phyloP scores from a whole-genome alignment of 192 early-diverging fungal species.

The Linnemannia elongata region DNA sequence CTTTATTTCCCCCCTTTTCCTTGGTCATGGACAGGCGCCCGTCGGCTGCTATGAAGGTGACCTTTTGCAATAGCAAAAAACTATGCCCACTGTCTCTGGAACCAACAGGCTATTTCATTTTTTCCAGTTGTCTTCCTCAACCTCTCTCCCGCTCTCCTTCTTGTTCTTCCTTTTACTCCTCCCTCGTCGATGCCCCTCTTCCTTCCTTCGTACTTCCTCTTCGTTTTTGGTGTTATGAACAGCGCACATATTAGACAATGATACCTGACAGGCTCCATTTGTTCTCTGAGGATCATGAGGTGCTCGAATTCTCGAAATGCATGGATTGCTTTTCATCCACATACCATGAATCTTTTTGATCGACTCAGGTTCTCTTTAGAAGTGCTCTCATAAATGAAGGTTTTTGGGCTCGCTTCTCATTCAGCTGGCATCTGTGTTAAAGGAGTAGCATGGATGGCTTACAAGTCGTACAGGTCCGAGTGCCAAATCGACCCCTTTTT shows the following conservation, averaged over 20 bases:
- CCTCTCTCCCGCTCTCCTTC: neutral
- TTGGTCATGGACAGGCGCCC: neutral
- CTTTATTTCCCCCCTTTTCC: neutral
- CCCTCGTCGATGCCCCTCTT: no score
- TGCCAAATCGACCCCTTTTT: neutral
- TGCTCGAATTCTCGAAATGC: neutral
- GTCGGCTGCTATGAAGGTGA: neutral
- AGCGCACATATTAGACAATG: no score
- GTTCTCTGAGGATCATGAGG: neutral
- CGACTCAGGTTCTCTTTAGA: neutral
- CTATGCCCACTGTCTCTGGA: neutral
- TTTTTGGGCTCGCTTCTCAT: neutral
- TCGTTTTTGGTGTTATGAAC: neutral
- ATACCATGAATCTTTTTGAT: neutral
- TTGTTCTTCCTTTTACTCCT: neutral
- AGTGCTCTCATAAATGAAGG: neutral
- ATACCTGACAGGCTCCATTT: neutral
- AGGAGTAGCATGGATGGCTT: neutral
- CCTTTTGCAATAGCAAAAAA: no score
- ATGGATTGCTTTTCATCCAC: neutral
- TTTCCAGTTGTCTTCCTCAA: neutral
- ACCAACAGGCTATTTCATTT: neutral
- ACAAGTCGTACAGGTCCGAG: neutral
- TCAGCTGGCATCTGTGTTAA: neutral
- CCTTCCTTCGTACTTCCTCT: neutral